A percentile compares a stretch with the other conserved stretches of the same genome.
These are phyloP conservation scores for Neonothopanus nambi DNA, from an alignment of 1,284 basidiomycete genomes.

Conservation along the genomic window DNA sequence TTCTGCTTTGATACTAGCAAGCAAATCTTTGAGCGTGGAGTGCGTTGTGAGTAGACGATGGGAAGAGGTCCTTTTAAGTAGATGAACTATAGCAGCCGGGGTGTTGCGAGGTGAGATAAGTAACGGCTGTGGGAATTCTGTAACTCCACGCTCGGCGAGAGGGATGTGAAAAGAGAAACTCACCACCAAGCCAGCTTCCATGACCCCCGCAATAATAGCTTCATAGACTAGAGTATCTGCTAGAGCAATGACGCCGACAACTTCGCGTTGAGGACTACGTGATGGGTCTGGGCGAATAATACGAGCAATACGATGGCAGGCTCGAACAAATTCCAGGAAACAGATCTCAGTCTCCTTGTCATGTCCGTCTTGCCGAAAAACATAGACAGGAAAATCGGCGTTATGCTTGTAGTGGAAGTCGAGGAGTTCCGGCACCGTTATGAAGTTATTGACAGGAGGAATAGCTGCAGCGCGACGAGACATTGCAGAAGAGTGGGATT, in stretches of 20 bases:
- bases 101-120: slow-evolving; percentile 39
- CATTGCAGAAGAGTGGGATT: neutral
- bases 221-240: slow-evolving; percentile 34
- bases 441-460: neutral
- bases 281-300: slow-evolving; percentile 25
- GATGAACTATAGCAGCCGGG: slow-evolving; percentile 30
- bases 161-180: slow-evolving; percentile 7
- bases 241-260: slow-evolving; percentile 32
- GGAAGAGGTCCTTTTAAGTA: slow-evolving; percentile 30
- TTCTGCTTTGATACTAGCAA: slow-evolving; percentile 26
- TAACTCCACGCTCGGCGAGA: neutral
- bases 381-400: slow-evolving; percentile 9
- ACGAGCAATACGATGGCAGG: slow-evolving; percentile 26
- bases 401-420: slow-evolving; percentile 14
- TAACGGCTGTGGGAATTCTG: slow-evolving; percentile 23
- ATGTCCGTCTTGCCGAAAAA: slow-evolving; percentile 13
- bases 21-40: slow-evolving; percentile 24
- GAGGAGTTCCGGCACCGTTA: slow-evolving; percentile 9
- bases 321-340: slow-evolving; percentile 15
- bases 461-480: neutral
- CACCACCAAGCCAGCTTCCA: slow-evolving; percentile 30
- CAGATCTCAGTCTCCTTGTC: slow-evolving; percentile 6
- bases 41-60: slow-evolving; percentile 33
- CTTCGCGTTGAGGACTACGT: slow-evolving; percentile 26
- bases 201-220: slow-evolving; percentile 29